Evolutionary conservation across 2,329 filamentous ascomycete genomes (phyloP).

Genomic region (Paecilomyces niveus): DNA sequence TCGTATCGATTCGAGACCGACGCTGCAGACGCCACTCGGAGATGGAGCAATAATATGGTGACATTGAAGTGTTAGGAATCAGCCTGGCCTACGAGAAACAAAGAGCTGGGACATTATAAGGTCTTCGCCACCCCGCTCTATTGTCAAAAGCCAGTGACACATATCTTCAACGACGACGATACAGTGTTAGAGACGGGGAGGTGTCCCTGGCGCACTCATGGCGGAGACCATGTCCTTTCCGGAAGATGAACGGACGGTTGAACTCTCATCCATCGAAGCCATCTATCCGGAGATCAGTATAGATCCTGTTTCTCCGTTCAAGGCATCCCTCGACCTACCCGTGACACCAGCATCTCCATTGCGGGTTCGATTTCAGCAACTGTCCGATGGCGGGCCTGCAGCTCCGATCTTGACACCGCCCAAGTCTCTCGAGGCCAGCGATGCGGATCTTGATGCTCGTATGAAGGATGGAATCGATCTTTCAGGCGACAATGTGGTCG

Average conservation of each 20-base stretch:
- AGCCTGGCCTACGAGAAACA: background rate
- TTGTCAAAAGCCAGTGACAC: background rate
- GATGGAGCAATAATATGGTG: background rate
- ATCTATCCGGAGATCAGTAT: conserved; percentile 56
- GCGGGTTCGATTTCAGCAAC: conserved; percentile 35
- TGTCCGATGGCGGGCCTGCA: conserved; percentile 24
- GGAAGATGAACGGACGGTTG: conserved; percentile 53
- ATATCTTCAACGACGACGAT: background rate
- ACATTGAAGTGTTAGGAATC: background rate
- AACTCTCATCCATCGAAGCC: conserved; percentile 52
- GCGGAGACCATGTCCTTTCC: conserved; percentile 23
- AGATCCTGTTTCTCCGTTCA: conserved; percentile 39
- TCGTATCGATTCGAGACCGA: background rate
- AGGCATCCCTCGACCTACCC: conserved; percentile 48
- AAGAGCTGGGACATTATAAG: background rate
- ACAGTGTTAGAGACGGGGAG: background rate
- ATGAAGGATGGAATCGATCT: conserved; percentile 17
- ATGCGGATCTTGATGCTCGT: conserved; percentile 10
- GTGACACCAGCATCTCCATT: conserved; percentile 49
- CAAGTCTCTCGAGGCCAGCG: conserved; percentile 29
- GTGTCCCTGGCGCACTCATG: conserved; percentile 18
- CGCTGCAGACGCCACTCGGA: background rate
- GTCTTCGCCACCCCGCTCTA: background rate
- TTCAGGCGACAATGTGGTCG: conserved; percentile 16
- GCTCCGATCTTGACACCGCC: conserved; percentile 34